Conservation (phyloP, 352 stramenopile genomes). For the Pilasporangium apinafurcum region DNA sequence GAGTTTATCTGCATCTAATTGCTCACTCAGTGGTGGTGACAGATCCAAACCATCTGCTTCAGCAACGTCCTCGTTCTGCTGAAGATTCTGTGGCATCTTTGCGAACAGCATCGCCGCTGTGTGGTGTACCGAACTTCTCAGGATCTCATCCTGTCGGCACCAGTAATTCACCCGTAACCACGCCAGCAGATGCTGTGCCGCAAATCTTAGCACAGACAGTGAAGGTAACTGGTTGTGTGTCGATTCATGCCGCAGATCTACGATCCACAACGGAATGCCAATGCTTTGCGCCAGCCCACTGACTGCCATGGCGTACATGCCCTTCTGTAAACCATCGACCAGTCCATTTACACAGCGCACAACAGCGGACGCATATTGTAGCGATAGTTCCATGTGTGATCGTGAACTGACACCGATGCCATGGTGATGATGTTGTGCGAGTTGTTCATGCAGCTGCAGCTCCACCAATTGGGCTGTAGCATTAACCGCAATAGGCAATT, state of each 20-base stretch:
- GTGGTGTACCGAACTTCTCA: conserved; percentile 41
- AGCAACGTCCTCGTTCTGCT: not conserved
- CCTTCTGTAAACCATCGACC: conserved; percentile 75
- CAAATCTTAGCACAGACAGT: conserved; percentile 82
- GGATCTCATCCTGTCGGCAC: conserved; percentile 52
- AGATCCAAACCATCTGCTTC: not conserved
- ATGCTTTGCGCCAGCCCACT: conserved; percentile 80
- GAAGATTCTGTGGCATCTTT: conserved; percentile 5
- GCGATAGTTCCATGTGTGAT: conserved; percentile 74
- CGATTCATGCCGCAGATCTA: conserved; percentile 91
- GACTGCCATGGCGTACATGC: conserved; percentile 67
- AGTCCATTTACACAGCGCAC: conserved; percentile 83
- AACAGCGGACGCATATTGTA: conserved; percentile 56
- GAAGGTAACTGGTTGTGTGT: conserved; percentile 92
- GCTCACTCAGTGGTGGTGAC: conserved; percentile 1
- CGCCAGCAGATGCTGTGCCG: conserved; percentile 76
- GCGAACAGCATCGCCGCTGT: conserved; percentile 26
- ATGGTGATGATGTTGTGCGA: conserved; percentile 63
- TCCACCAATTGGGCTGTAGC: conserved; percentile 72
- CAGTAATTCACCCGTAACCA: conserved; percentile 90
- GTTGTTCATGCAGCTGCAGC: conserved; percentile 61
- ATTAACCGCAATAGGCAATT: conserved; percentile 76
- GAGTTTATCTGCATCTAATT: conserved; percentile 41
- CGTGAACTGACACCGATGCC: conserved; percentile 58
- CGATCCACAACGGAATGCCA: conserved; percentile 90